Base-by-base conservation (phyloP, 2,329 filamentous ascomycete genomes). In the Cladophialophora yegresii region DNA sequence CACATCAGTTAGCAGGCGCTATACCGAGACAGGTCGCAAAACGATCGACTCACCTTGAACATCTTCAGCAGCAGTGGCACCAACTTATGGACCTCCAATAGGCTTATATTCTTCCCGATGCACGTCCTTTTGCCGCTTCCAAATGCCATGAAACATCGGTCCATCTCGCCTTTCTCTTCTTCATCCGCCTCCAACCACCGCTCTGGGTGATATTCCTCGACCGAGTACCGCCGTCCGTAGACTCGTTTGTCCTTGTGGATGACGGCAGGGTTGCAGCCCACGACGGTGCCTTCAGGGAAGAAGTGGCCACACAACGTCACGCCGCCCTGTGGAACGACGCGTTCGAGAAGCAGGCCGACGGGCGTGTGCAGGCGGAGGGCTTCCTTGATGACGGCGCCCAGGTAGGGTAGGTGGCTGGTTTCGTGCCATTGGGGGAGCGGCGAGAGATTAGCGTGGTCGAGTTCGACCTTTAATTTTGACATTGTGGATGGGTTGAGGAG, bases 251-350 rank as follows among this genome's bases (percentile, higher is more conserved):
- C 82, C 1, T 87, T 83, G 71, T 92, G 89, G 28, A 92, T 79
- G 22, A 91, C 85, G 88, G 89, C 92, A 0, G 89, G 85, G 58
- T 86, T 90, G 73, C 86, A 89, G 3, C 89, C 90, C 0, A 92
- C 87, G 64, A 89, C 87, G 0, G 89, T 90, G 9, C 89, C 89
- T 1, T 85, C 89, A 4, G 83, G 83, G 33, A 92, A 80, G 26
- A 83, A 79, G 53, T 89, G 76, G 75, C 92, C 89, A 0, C 89
- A 89, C 10, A 86, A 77, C 73, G 84, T 93, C 0, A 73, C 75
- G 66, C 92, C 87, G 28, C 55, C 66, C 0, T 80, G 75, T 0
- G 90, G 90, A 0, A 91, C 87, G 47, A 92, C 80, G 62, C 91
- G 84, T 75, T 93, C 90, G 54, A 93, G 80, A 0, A 87, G 85